phyloP scores from a whole-genome alignment of 352 stramenopile species.

The Phytophthora tubulina region DNA sequence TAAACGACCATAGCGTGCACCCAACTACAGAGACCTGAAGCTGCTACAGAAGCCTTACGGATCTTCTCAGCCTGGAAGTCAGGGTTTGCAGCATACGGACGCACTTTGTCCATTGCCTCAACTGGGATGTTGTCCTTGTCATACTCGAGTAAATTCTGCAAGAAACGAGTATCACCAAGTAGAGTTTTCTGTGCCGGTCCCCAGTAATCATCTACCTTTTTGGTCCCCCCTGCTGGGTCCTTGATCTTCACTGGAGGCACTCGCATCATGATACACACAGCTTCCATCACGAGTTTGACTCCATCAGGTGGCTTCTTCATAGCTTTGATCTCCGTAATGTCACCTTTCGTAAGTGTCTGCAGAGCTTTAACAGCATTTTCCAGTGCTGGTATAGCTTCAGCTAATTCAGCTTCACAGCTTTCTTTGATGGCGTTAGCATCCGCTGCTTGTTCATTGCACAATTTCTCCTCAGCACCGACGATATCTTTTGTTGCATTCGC shows the following conservation, averaged over 20 bases:
- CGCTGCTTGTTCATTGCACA: constrained; percentile 88
- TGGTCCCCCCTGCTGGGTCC: constrained; percentile 91
- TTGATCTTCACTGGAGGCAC: constrained; percentile 93
- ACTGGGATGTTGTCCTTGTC: constrained; percentile 96
- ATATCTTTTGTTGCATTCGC: constrained; percentile 89
- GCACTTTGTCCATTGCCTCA: constrained; percentile 94
- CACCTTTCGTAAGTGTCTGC: constrained; percentile 93
- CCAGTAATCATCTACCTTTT: constrained; percentile 97
- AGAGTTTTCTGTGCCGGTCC: constrained; percentile 93
- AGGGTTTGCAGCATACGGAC: constrained; percentile 81
- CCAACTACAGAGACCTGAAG: constrained; percentile 95
- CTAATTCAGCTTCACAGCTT: constrained; percentile 93
- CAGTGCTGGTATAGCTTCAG: constrained; percentile 93
- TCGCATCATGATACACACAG: constrained; percentile 96
- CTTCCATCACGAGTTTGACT: constrained; percentile 96
- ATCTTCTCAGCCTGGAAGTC: constrained; percentile 96
- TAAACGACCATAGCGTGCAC: constrained; percentile 98
- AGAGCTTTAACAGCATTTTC: constrained; percentile 93
- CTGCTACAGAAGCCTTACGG: constrained; percentile 94
- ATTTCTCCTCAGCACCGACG: constrained; percentile 85
- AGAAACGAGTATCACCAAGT: constrained; percentile 93
- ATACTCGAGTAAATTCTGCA: constrained; percentile 95
- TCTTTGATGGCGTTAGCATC: constrained; percentile 92
- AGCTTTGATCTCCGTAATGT: constrained; percentile 97
- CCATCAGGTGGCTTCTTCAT: constrained; percentile 96